phyloP scores from a whole-genome alignment of 73 alveolate genomes.

The Stentor roeselii region DNA sequence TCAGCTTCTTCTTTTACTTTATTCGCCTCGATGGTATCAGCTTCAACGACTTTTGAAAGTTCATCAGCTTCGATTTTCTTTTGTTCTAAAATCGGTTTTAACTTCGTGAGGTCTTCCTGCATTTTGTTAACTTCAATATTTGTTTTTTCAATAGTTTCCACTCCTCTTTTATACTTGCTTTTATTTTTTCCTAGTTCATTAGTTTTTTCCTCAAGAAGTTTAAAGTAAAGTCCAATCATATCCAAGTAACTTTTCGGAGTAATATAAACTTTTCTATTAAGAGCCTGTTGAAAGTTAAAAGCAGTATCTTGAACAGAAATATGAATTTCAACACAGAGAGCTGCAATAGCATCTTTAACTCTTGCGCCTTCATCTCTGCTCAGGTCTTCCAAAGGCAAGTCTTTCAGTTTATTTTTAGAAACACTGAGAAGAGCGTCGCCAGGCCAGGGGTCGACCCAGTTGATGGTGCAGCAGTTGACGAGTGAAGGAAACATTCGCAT shows the following conservation, averaged over 20 bases:
- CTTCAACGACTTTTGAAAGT: constrained; percentile 63
- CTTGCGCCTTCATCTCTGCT: constrained; percentile 64
- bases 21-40: constrained; percentile 74
- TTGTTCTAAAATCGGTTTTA: constrained; percentile 87
- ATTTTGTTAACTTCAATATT: constrained; percentile 77
- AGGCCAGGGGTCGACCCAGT: constrained; percentile 99
- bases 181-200: neutral
- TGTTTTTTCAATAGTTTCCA: constrained; percentile 75
- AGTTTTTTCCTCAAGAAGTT: constrained; percentile 11
- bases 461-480: constrained; percentile 99
- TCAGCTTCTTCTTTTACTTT: constrained; percentile 74
- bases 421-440: constrained; percentile 92
- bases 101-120: constrained; percentile 82
- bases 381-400: constrained; percentile 88
- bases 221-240: constrained; percentile 83
- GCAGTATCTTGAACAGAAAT: constrained; percentile 83
- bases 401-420: constrained; percentile 60
- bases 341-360: constrained; percentile 66
- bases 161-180: constrained; percentile 34
- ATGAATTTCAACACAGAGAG: constrained; percentile 94
- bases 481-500: constrained; percentile 99
- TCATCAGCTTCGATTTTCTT: constrained; percentile 78
- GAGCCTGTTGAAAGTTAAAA: constrained; percentile 77
- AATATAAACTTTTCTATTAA: constrained; percentile 94
- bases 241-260: constrained; percentile 99